These are phyloP conservation scores for Shiraia bambusicola DNA, from an alignment of 2,329 filamentous ascomycete genomes.

Conservation along the genomic window DNA sequence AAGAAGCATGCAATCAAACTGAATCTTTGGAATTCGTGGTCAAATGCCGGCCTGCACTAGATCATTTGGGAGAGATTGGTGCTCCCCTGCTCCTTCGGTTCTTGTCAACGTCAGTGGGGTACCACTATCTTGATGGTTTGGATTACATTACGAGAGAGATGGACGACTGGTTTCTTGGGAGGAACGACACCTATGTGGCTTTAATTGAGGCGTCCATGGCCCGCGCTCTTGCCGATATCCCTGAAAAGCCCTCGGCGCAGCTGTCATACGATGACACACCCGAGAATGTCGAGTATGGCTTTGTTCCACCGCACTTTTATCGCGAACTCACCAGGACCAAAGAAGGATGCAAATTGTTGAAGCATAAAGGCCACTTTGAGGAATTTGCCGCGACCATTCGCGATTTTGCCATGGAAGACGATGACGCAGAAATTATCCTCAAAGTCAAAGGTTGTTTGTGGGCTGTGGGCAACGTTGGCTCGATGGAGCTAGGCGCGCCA, in stretches of 20 bases:
- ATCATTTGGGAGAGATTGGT: constrained; percentile 95
- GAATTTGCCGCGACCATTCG: constrained; percentile 89
- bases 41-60: constrained; percentile 88
- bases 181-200: constrained; percentile 93
- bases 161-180: constrained; percentile 98
- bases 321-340: constrained; percentile 88
- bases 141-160: constrained; percentile 99
- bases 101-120: constrained; percentile 92
- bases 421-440: constrained; percentile 80
- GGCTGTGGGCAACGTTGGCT: constrained; percentile 97
- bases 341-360: constrained; percentile 86
- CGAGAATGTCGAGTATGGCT: constrained; percentile 54
- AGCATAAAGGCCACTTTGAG: constrained; percentile 93
- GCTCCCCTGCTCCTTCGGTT: constrained; percentile 90
- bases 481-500: constrained; percentile 93
- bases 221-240: constrained; percentile 70
- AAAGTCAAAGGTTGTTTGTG: constrained; percentile 97
- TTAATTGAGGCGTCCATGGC: constrained; percentile 95
- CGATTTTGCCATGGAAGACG: constrained; percentile 80
- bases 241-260: constrained; percentile 57
- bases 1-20: constrained; percentile 94
- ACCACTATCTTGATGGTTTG: constrained; percentile 92
- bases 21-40: constrained; percentile 93
- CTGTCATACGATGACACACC: constrained; percentile 47
- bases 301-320: constrained; percentile 96